phyloP scores from a whole-genome alignment of 441 rosid genomes.

The Eruca vesicaria region DNA sequence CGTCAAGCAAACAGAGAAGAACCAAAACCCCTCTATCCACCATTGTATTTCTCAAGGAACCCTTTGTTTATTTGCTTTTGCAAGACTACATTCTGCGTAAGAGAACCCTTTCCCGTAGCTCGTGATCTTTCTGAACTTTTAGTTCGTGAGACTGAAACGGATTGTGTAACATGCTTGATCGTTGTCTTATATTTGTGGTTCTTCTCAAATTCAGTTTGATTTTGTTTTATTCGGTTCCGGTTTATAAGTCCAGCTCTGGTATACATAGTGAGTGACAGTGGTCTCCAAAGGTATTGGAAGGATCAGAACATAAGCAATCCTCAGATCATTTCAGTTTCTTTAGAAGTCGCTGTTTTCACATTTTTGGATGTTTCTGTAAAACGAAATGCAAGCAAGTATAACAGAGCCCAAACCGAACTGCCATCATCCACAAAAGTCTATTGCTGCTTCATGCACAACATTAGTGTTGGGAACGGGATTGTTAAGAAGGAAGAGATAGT shows the following conservation, averaged over 20 bases:
- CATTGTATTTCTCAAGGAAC: constrained; percentile 12
- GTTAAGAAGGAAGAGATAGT: constrained; percentile 45
- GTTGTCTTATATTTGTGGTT: background rate
- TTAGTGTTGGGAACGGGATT: constrained; percentile 15
- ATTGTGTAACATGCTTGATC: constrained; percentile 18
- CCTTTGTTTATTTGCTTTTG: constrained; percentile 25
- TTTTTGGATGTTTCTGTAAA: too few species aligned
- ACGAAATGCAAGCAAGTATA: too few species aligned
- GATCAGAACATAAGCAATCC: constrained; percentile 13
- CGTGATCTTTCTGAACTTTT: constrained; percentile 15
- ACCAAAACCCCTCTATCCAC: constrained; percentile 12
- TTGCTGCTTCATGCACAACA: background rate
- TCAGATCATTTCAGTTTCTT: constrained; percentile 24
- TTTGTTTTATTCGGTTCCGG: background rate
- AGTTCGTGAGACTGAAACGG: constrained; percentile 24
- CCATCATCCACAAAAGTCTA: background rate
- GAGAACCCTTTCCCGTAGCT: background rate
- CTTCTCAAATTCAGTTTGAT: background rate
- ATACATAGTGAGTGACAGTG: background rate
- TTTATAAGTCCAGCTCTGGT: background rate
- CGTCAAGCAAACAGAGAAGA: constrained; percentile 25
- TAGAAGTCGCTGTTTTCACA: background rate
- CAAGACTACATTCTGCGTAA: background rate
- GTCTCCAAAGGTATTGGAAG: constrained; percentile 11
- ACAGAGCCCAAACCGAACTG: background rate